Conservation (phyloP, 306 rosid species). For the Arachis hypogaea region DNA sequence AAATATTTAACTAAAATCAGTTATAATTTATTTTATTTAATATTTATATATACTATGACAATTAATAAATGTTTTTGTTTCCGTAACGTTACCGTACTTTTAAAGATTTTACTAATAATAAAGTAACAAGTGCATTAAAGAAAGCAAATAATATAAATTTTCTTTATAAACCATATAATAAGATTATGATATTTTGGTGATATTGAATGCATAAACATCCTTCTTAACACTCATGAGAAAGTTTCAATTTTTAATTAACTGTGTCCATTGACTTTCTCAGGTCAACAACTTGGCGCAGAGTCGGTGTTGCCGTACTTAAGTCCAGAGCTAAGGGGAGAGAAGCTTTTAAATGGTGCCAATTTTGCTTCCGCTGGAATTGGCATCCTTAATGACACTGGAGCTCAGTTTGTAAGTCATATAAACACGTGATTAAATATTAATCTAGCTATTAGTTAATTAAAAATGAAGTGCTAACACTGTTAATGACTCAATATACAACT, state of each 20-base stretch:
- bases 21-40: no score
- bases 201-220: no score
- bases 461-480: background rate
- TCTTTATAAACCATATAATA: no score
- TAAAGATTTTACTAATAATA: no score
- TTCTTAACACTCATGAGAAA: no score
- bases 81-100: no score
- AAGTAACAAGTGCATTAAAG: no score
- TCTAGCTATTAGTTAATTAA: background rate
- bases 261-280: constrained; percentile 37
- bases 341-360: constrained; percentile 71
- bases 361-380: constrained; percentile 87
- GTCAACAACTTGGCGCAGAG: constrained; percentile 57
- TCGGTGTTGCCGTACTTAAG: constrained; percentile 73
- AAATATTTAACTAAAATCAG: no score
- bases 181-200: no score
- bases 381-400: constrained; percentile 79
- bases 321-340: constrained; percentile 60
- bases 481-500: background rate
- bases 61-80: no score
- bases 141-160: no score
- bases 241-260: background rate
- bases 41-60: no score
- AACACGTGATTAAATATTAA: background rate
- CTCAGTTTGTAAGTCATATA: constrained; percentile 64